Base-by-base conservation (phyloP, 2,329 filamentous ascomycete species). In the Juglanconis oblonga region DNA sequence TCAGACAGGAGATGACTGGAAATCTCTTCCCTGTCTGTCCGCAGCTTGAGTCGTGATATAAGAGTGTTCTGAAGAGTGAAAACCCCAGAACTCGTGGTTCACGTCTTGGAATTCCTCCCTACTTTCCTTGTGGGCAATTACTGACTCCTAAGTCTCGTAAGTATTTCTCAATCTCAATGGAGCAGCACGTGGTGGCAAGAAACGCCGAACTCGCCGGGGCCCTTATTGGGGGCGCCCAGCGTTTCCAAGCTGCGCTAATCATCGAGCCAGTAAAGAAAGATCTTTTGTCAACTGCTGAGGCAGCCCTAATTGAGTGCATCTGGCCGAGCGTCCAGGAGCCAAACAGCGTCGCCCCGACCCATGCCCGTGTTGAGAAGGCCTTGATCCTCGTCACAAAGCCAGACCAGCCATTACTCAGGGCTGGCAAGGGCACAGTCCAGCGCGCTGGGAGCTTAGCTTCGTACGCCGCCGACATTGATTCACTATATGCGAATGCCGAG, bases 381-480 rank as follows among this genome's bases (percentile, higher is more conserved):
- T 71, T 79, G 24, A 67, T 81, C 40, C 63, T 68, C 1, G 17
- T 83, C 1, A 68, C 77, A 0, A 67, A 71, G 3, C 71, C 75
- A 0, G 64, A 70, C 24, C 77, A 75, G 17, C 45, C 45, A 6
- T 11, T 48, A 7, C 5, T 48, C 9, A 5, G 45, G 9, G 45
- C 57, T 11, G 57, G 57, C 2, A 59, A 59, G 14, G 57, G 57
- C 17, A 59, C 52, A 11, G 17, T 56, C 24, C 54, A 56, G 35
- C 54, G 54, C 17, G 44, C 45, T 13, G 29, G 35, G 6, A 56
- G 35, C 35, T n/a, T 56, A 10, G 11, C 45, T 33, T 33, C 67
- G 51, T 68, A 67, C 24, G 48, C 36, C 4, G 35, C 24, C 1
- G 61, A 66, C 1, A 56, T 59, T 5, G 49, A 54, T 5, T 2